Conservation (phyloP, 495 filamentous ascomycete genomes). For the Penicillium mononematosum region DNA sequence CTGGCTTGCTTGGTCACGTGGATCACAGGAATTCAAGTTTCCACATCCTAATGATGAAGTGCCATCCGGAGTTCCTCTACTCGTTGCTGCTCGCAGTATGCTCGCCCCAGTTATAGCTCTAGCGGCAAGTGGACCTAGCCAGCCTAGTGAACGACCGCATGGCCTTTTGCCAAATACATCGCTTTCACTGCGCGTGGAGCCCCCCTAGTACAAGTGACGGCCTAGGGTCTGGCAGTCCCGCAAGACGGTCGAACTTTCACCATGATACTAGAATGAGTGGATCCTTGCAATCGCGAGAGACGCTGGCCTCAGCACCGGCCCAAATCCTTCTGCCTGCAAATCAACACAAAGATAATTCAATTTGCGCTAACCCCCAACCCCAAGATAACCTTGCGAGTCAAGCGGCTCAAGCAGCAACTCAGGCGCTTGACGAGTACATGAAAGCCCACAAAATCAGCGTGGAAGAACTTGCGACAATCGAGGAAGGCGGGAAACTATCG, state of each 20-base stretch:
- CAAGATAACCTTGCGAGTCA: neutral
- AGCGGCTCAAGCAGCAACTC: neutral
- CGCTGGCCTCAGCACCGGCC: too few relatives aligned
- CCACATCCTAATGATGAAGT: slow-evolving; percentile 5
- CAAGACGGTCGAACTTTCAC: neutral
- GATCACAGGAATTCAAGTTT: slow-evolving; percentile 25
- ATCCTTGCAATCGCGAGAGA: neutral
- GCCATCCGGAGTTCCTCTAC: slow-evolving; percentile 20
- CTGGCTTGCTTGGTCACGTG: slow-evolving; percentile 32
- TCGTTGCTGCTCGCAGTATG: slow-evolving; percentile 23
- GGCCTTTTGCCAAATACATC: neutral
- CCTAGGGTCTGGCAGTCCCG: neutral
- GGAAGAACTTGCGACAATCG: slow-evolving; percentile 20
- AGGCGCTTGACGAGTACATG: slow-evolving; percentile 14
- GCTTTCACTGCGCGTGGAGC: neutral
- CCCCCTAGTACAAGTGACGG: neutral
- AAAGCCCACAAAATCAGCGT: slow-evolving; percentile 19
- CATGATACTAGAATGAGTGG: neutral
- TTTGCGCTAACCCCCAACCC: neutral
- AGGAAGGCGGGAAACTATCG: slow-evolving; percentile 8
- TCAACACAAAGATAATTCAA: neutral
- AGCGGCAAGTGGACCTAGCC: neutral
- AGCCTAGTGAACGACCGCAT: neutral
- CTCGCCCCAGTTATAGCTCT: neutral
- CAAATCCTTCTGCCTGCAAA: neutral